phyloP scores from a whole-genome alignment of 1,139 yeast species.

The Nadsonia starkeyi-henricii region DNA sequence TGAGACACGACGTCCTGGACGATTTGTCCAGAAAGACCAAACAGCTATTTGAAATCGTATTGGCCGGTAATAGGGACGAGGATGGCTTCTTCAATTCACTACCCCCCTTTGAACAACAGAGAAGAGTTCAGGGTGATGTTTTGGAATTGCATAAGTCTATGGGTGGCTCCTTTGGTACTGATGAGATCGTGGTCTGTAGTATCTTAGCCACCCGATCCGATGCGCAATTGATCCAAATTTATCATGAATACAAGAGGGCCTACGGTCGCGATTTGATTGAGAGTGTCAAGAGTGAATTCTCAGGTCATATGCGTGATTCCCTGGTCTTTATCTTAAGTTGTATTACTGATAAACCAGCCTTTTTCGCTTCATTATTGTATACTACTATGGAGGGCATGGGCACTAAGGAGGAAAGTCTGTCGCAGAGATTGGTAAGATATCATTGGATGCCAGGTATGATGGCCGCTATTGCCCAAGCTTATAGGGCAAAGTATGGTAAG shows the following conservation, averaged over 20 bases:
- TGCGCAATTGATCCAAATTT: slow-evolving; percentile 10
- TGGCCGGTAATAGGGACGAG: slow-evolving; percentile 10
- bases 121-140: slow-evolving; percentile 10
- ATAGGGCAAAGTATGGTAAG: slow-evolving; percentile 7
- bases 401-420: slow-evolving; percentile 12
- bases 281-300: slow-evolving; percentile 11
- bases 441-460: slow-evolving; percentile 12
- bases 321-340: slow-evolving; percentile 11
- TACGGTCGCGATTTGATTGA: slow-evolving; percentile 10
- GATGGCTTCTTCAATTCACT: slow-evolving; percentile 6
- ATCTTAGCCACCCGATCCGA: slow-evolving; percentile 12
- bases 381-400: slow-evolving; percentile 13
- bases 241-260: slow-evolving; percentile 7
- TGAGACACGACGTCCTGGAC: slow-evolving; percentile 11
- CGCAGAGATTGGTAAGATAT: slow-evolving; percentile 11
- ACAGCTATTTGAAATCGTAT: slow-evolving; percentile 11
- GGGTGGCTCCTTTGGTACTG: slow-evolving; percentile 11
- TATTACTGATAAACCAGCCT: slow-evolving; percentile 10
- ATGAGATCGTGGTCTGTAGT: slow-evolving; percentile 13
- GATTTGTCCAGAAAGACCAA: slow-evolving; percentile 14
- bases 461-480: slow-evolving; percentile 11
- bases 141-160: slow-evolving; percentile 11
- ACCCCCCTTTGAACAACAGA: slow-evolving; percentile 8
- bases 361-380: slow-evolving; percentile 12
- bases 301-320: slow-evolving; percentile 15